Conservation (phyloP, 1,139 yeast species). For the Hemisphaericaspora lyxosophila region DNA sequence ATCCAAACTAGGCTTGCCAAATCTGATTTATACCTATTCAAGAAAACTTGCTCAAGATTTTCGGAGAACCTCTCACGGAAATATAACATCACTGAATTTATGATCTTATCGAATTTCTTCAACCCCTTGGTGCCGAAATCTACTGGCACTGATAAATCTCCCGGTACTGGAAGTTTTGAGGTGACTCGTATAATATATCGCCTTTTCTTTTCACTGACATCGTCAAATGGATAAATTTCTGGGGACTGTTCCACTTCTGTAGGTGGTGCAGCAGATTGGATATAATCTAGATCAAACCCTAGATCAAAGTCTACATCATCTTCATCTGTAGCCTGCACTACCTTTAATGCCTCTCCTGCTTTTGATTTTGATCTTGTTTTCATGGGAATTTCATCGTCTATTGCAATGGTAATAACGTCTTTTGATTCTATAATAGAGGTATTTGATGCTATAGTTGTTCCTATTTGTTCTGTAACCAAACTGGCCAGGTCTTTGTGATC, state of each 20-base stretch:
- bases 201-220: conserved; percentile 29
- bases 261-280: neutral
- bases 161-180: conserved; percentile 28
- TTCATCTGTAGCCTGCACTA: too few relatives aligned
- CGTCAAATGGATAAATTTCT: conserved; percentile 22
- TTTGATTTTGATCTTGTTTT: neutral
- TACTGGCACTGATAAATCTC: conserved; percentile 14
- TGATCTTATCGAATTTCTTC: conserved; percentile 22
- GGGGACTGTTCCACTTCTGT: neutral
- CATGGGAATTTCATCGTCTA: neutral
- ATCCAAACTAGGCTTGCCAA: conserved; percentile 38
- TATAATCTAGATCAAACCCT: neutral
- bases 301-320: conserved; percentile 11
- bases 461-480: too few relatives aligned
- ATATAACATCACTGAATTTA: conserved; percentile 17
- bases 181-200: conserved; percentile 31
- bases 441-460: neutral
- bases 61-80: conserved; percentile 15
- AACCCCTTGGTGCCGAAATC: conserved; percentile 37
- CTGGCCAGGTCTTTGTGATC: too few relatives aligned
- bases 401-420: neutral
- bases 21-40: conserved; percentile 13
- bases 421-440: too few relatives aligned
- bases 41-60: conserved; percentile 6
- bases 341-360: neutral